phyloP scores from a whole-genome alignment of 1,284 basidiomycete species.

The Sutorius eximius region DNA sequence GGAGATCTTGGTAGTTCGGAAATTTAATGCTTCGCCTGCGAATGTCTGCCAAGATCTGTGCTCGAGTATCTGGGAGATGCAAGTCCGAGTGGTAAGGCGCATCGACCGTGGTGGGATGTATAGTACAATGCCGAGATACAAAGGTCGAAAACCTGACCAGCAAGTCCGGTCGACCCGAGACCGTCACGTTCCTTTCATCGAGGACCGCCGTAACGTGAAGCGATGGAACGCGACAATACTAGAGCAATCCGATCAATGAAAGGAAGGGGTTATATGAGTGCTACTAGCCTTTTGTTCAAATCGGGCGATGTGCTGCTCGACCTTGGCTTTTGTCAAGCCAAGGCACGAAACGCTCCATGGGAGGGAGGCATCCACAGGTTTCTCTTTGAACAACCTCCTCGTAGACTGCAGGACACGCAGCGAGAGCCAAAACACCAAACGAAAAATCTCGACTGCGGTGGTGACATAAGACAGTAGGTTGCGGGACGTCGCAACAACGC shows the following conservation, averaged over 20 bases:
- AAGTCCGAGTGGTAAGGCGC: conserved; percentile 55
- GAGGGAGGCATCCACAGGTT: conserved; percentile 29
- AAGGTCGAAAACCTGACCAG: conserved; percentile 44
- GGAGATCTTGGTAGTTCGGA: conserved; percentile 46
- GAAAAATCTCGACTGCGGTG: conserved; percentile 10
- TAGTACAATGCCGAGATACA: conserved; percentile 35
- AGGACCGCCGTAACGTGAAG: conserved; percentile 54
- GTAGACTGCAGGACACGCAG: conserved; percentile 47
- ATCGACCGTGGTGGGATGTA: conserved; percentile 46
- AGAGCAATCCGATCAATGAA: conserved; percentile 10
- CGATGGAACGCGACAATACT: conserved; percentile 22
- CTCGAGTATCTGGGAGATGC: conserved; percentile 36
- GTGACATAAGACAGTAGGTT: background rate
- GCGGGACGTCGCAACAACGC: conserved; percentile 30
- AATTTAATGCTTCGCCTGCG: conserved; percentile 46
- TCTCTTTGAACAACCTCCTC: conserved; percentile 26
- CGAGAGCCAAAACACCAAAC: conserved; percentile 59
- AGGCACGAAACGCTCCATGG: conserved; percentile 57
- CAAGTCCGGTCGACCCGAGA: conserved; percentile 57
- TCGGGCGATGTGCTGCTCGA: conserved; percentile 39
- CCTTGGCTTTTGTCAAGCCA: conserved; percentile 38
- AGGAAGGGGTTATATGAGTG: background rate
- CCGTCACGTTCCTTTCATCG: conserved; percentile 47
- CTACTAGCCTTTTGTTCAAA: conserved; percentile 40
- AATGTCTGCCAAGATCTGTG: conserved; percentile 47